Evolutionary conservation across 345 rosid genomes (phyloP).

Genomic region (Populus nigra): DNA sequence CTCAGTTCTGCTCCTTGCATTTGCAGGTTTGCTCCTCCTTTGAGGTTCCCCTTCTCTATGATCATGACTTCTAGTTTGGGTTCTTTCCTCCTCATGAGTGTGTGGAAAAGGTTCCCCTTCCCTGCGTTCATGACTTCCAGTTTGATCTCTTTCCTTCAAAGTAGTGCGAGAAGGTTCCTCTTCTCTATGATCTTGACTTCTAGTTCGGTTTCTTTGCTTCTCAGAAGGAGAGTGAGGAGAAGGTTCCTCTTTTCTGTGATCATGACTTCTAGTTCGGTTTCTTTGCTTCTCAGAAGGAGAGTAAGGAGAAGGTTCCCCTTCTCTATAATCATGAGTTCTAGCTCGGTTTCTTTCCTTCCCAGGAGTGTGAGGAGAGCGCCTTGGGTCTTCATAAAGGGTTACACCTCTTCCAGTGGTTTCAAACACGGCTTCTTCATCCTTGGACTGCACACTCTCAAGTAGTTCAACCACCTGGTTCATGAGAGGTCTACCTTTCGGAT

Average conservation of each 20-base stretch:
- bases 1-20: slow-evolving; percentile 57
- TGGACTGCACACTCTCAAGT: slow-evolving; percentile 54
- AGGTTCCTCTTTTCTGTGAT: background rate
- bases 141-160: too few relatives aligned
- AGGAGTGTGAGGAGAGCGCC: slow-evolving; percentile 12
- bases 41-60: slow-evolving; percentile 14
- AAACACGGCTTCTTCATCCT: slow-evolving; percentile 45
- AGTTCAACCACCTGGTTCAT: slow-evolving; percentile 85
- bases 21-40: slow-evolving; percentile 30
- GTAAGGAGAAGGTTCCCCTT: background rate
- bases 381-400: slow-evolving; percentile 55
- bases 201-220: too few relatives aligned
- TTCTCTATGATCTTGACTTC: background rate
- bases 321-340: slow-evolving; percentile 6
- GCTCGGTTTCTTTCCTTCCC: slow-evolving; percentile 21
- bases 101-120: slow-evolving; percentile 43
- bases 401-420: slow-evolving; percentile 37
- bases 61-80: slow-evolving; percentile 4
- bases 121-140: background rate
- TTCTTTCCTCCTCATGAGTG: slow-evolving; percentile 20
- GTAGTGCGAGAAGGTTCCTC: slow-evolving; percentile 1
- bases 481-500: slow-evolving; percentile 80
- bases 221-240: background rate
- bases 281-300: background rate
- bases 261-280: background rate